Percentiles rank a stretch among this genome's conserved stretches.
Conservation (phyloP, 805 yeast genomes). For the Cyberlindnera samutprakarnensis region DNA sequence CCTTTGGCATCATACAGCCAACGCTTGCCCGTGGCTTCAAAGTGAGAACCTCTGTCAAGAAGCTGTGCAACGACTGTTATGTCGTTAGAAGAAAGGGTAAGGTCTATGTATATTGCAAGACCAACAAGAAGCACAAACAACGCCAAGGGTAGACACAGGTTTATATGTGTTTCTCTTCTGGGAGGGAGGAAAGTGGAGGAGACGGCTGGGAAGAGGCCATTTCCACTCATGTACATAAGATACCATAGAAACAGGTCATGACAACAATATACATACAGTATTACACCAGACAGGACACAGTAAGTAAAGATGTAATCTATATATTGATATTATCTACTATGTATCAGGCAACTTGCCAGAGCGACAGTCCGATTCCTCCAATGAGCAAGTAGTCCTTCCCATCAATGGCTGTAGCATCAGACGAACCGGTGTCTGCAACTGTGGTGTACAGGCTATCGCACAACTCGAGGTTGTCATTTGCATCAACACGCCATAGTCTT, state of each 20-base stretch:
- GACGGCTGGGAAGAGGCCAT: too few relatives aligned
- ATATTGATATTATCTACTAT: not conserved
- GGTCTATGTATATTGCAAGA: slow-evolving; percentile 87
- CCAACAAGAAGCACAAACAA: slow-evolving; percentile 91
- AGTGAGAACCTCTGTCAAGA: slow-evolving; percentile 88
- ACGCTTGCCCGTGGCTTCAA: slow-evolving; percentile 64
- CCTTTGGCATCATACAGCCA: slow-evolving; percentile 21
- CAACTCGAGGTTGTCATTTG: slow-evolving; percentile 21
- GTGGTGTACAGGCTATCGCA: slow-evolving; percentile 55
- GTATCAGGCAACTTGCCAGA: slow-evolving; percentile 29
- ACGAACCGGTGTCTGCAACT: slow-evolving; percentile 85
- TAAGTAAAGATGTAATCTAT: too few relatives aligned
- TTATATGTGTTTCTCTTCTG: too few relatives aligned
- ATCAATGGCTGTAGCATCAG: slow-evolving; percentile 32
- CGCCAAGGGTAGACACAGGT: slow-evolving; percentile 86
- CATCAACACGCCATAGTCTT: slow-evolving; percentile 52
- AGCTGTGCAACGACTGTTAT: slow-evolving; percentile 86
- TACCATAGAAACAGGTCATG: too few relatives aligned
- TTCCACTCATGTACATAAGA: too few relatives aligned
- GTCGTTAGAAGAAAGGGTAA: slow-evolving; percentile 90
- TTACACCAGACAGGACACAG: too few relatives aligned
- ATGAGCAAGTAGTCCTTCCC: slow-evolving; percentile 33
- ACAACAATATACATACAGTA: too few relatives aligned
- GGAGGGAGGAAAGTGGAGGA: too few relatives aligned
- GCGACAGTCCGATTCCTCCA: slow-evolving; percentile 81